Base-by-base conservation (phyloP, 139 green algal genomes). In the Yamagishiella unicocca region DNA sequence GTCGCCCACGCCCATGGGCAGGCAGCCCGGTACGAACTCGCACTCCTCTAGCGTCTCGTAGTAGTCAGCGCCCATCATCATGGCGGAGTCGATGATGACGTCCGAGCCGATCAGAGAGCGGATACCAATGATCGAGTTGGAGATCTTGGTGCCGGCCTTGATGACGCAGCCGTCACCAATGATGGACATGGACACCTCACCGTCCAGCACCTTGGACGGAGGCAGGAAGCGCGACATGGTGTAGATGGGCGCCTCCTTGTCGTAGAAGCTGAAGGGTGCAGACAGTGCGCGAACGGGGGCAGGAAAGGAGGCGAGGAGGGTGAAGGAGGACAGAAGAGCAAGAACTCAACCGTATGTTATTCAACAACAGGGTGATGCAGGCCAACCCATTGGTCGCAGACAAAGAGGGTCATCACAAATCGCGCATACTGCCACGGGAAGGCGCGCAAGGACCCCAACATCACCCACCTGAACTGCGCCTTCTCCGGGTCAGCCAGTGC, bases 41-140 rank as follows among this genome's bases (percentile, higher is more conserved):
- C 96, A 95, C 90, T 99, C 95, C 93, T 88, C 89, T 95, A 96
- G 45, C 24, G 91, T 97, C 92, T 99, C 98, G 82, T 99, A 99
- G 94, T 98, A 99, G 90, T 99, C 98, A n/a, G 94, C 92, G 29
- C 98, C 98, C 93, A 99, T 99, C 54, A 99, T 91, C 92, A 99
- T 95, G 5, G 93, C 94, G 76, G 97, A 90, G 91, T 98, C 91
- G 58, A 95, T 90, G 17, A 91, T 82, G 81, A 79, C 92, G 86
- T 93, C 87, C 33, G 87, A 66, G 38, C 89, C 87, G 62, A 95
- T 90, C 33, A 95, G 85, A n/a, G 91, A 94, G 84, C 93, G 90
- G 53, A 95, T 91, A 53, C 93, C 93, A 40, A 95, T 88, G 62
- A 95, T 86, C 29, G 50, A 85, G 82, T 58, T 82, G 74, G 83